A percentile compares a stretch with the other conserved stretches of the same genome.
Conservation (phyloP, 495 filamentous ascomycete genomes). For the Penicillium ochrochloron region DNA sequence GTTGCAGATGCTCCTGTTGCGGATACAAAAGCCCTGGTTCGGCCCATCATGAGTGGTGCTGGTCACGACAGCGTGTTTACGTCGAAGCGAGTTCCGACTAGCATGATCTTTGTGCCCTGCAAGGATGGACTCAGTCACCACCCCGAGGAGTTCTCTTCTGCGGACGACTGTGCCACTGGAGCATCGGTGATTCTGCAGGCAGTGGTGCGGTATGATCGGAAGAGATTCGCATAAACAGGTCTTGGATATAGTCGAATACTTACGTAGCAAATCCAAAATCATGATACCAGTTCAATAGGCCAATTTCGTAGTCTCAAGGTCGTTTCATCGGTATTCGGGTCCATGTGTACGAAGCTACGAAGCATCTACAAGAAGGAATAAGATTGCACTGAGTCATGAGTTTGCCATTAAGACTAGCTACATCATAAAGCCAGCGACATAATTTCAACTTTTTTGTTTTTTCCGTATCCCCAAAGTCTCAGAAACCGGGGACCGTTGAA, state of each 20-base stretch:
- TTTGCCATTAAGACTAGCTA: constrained; percentile 44
- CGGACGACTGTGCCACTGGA: constrained; percentile 65
- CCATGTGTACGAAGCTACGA: not conserved
- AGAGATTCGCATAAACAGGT: constrained; percentile 35
- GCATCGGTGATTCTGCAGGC: constrained; percentile 65
- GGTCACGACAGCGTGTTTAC: constrained; percentile 70
- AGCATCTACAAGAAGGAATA: not conserved
- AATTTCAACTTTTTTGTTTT: constrained; percentile 37
- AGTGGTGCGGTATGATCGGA: constrained; percentile 63
- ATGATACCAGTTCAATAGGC: not conserved
- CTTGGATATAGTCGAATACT: not conserved
- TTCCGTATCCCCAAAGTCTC: constrained; percentile 34
- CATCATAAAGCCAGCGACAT: constrained; percentile 35
- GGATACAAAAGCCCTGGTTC: constrained; percentile 45
- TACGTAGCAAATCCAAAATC: not conserved
- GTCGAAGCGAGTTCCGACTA: constrained; percentile 61
- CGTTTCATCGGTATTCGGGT: not conserved
- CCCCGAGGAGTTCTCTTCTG: constrained; percentile 63
- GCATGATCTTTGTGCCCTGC: constrained; percentile 72
- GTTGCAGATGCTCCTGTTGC: constrained; percentile 53
- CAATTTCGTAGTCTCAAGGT: not conserved
- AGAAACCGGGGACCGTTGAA: constrained; percentile 23
- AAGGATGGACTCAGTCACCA: constrained; percentile 69
- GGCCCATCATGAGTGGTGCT: constrained; percentile 59
- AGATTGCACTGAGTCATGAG: constrained; percentile 33